Conservation (phyloP, 768 basidiomycete species). For the Tylopilus vinaceipallidus region DNA sequence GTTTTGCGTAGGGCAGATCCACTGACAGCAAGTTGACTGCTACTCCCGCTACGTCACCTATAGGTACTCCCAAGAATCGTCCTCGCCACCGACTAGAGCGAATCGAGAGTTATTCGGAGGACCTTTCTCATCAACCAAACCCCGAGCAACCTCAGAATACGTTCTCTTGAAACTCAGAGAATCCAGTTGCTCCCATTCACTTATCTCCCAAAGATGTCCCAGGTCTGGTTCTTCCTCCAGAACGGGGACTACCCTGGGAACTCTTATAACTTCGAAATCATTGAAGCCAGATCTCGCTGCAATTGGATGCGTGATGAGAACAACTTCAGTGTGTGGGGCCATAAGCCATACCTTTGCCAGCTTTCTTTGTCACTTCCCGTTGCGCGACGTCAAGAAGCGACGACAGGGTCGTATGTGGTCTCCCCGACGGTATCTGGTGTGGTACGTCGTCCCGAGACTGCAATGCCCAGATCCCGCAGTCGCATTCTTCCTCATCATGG, state of each 20-base stretch:
- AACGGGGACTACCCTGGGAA: conserved; percentile 19
- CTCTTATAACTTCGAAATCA: conserved; percentile 24
- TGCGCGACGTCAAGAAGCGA: conserved; percentile 10
- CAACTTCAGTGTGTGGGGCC: background rate
- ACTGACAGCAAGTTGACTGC: background rate
- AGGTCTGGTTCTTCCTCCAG: conserved; percentile 7
- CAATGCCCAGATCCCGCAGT: background rate
- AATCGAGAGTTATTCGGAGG: background rate
- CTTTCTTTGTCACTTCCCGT: conserved; percentile 1
- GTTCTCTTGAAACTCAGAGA: conserved; percentile 9
- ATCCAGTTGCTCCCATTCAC: conserved; percentile 27
- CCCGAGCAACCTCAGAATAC: conserved; percentile 26
- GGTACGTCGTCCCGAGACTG: background rate
- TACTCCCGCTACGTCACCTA: background rate
- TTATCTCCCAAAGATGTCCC: conserved; percentile 2
- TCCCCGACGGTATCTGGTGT: background rate
- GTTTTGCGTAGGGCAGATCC: background rate
- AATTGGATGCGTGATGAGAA: background rate
- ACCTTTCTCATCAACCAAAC: conserved; percentile 1
- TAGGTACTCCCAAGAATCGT: conserved; percentile 17
- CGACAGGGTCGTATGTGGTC: background rate
- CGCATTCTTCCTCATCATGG: background rate
- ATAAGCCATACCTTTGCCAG: conserved; percentile 12
- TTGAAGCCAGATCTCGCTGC: conserved; percentile 12
- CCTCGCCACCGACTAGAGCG: background rate